phyloP scores from a whole-genome alignment of 2,329 filamentous ascomycete genomes.

The Pseudonectria foliicola region DNA sequence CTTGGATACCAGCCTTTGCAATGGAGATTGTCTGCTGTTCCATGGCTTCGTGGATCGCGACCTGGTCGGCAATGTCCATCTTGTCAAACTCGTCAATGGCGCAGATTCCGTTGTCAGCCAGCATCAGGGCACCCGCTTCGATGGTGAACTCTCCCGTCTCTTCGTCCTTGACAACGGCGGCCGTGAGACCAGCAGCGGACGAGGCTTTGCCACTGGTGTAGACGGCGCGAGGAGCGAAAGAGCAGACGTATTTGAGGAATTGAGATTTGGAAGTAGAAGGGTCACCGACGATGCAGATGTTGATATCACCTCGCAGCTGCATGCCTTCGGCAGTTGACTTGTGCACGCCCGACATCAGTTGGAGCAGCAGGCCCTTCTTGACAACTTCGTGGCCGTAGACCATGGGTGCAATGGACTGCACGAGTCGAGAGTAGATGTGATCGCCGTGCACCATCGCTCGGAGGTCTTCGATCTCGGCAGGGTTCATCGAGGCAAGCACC shows the following conservation, averaged over 20 bases:
- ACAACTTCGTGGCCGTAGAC: slow-evolving; percentile 97
- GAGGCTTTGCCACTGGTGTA: slow-evolving; percentile 98
- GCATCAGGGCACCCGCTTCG: slow-evolving; percentile 94
- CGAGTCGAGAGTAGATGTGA: slow-evolving; percentile 87
- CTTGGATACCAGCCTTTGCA: slow-evolving; percentile 96
- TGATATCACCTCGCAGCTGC: slow-evolving; percentile 93
- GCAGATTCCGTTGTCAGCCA: slow-evolving; percentile 94
- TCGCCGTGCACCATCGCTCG: slow-evolving; percentile 90
- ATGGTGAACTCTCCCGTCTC: slow-evolving; percentile 99
- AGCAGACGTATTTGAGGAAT: slow-evolving; percentile 96
- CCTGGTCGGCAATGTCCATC: slow-evolving; percentile 96
- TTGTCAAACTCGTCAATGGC: slow-evolving; percentile 99
- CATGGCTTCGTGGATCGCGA: slow-evolving; percentile 99
- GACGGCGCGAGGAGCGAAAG: slow-evolving; percentile 89
- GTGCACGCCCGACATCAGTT: slow-evolving; percentile 91
- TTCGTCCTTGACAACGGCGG: slow-evolving; percentile 94
- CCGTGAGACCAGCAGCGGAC: slow-evolving; percentile 92
- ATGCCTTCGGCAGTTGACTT: slow-evolving; percentile 92
- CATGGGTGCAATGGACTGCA: slow-evolving; percentile 92
- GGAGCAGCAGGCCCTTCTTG: slow-evolving; percentile 91
- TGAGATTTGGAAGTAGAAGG: slow-evolving; percentile 97
- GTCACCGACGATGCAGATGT: slow-evolving; percentile 96
- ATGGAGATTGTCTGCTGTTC: slow-evolving; percentile 99
- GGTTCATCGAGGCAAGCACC: slow-evolving; percentile 78
- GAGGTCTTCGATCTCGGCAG: slow-evolving; percentile 83